Conservation (phyloP, 176 grass and related monocot genomes). For the Triticum turgidum region DNA sequence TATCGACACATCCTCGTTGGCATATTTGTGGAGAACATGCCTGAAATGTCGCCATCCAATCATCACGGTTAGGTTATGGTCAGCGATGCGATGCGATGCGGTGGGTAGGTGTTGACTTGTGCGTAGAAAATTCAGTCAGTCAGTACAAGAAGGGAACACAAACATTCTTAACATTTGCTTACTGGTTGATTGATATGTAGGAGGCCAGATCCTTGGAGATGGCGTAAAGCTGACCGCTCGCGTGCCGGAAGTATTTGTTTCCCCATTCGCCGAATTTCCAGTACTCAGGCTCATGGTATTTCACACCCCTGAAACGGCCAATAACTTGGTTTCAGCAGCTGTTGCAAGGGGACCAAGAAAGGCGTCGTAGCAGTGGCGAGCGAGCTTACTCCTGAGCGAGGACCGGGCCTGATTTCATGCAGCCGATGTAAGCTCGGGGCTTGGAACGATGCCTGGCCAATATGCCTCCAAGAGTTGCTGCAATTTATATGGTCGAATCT, state of each 20-base stretch:
- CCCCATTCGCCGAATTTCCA: conserved; percentile 70
- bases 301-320: conserved; percentile 40
- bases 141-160: neutral
- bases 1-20: conserved; percentile 72
- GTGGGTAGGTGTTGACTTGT: neutral
- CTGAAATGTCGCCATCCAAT: conserved; percentile 28
- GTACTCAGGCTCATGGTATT: conserved; percentile 63
- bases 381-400: conserved; percentile 84
- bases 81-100: too few relatives aligned
- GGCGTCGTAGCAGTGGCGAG: neutral
- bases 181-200: conserved; percentile 65
- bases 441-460: conserved; percentile 65
- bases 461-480: conserved; percentile 81
- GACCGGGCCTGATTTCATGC: conserved; percentile 95
- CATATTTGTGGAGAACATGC: conserved; percentile 77
- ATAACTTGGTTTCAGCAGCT: too few relatives aligned
- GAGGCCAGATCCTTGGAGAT: conserved; percentile 65
- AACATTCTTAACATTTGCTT: neutral
- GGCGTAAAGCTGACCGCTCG: conserved; percentile 50
- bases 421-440: conserved; percentile 78
- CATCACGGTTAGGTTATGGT: neutral
- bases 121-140: neutral
- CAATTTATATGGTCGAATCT: neutral
- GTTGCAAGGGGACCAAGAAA: neutral
- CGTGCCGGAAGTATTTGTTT: conserved; percentile 63